Evolutionary conservation across 2,329 filamentous ascomycete species (phyloP), one percentile per base, ranked within the genome.

Genomic region (Monosporascus ibericus): DNA sequence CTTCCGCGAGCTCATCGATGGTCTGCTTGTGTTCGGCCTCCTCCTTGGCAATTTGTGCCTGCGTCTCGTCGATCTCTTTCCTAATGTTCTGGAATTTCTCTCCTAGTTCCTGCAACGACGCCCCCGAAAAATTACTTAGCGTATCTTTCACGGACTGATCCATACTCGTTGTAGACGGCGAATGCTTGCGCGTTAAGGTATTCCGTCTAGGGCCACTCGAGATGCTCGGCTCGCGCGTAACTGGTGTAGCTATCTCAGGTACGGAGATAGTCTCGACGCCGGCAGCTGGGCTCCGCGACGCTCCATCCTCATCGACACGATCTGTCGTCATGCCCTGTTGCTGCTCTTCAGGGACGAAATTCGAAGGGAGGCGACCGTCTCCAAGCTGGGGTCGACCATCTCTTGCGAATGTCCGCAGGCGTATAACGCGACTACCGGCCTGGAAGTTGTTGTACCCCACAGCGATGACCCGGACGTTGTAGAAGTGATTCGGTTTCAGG

Each of bases 391-490:
- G 84, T 30, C 79, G 79, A 51, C 82, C 83, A 69, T 86, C 84
- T 60, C 74, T 77, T 65, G 75, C 80, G 68, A 81, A 85, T 47
- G 94, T 97, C 61, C 88, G 83, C 51, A 99, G 77, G 51, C 94
- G 87, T 58, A 97, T 85, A 38, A 95, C 84, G 5, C 84, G 80
- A 68, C 94, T 96, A 38, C 90, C 88, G 1, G 92, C 90, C 65
- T 95, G 90, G 63, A 97, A 97, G 69, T 94, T 95, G 60, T 92
- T 90, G 30, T 87, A 83, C 48, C 92, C 95, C 50, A 96, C 87
- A 39, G 92, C 90, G 60, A 96, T 88, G 50, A 97, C 90, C 55
- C 92, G 87, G 27, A 99, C 86, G 59, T 95, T 95, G 72, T 97
- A 97, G 64, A 92, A 95, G 63, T 89, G 88, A 58, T 87, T 85